Evolutionary conservation across 345 rosid species (phyloP).

Genomic region (Camelina hispida): DNA sequence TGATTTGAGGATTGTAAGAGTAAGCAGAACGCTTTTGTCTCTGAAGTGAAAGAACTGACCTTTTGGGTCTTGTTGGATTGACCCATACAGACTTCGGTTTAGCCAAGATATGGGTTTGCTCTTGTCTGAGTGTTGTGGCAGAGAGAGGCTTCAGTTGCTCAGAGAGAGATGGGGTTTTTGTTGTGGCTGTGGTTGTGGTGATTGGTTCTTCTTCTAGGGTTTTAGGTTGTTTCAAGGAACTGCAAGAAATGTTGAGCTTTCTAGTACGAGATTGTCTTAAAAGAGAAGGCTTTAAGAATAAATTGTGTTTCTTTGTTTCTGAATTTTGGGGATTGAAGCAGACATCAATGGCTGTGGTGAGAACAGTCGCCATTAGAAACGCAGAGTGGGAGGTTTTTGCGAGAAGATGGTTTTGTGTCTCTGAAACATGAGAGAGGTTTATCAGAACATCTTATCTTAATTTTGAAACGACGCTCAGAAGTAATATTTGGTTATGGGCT

Average conservation of each 20-base stretch:
- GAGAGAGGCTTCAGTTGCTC: conserved; percentile 89
- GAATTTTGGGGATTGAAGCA: conserved; percentile 48
- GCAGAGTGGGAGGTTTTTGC: conserved; percentile 20
- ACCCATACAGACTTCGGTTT: conserved; percentile 87
- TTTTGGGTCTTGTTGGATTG: conserved; percentile 81
- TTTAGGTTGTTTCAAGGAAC: conserved; percentile 43
- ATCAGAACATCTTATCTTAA: conserved; percentile 49
- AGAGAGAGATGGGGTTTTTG: conserved; percentile 63
- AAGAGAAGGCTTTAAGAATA: conserved; percentile 45
- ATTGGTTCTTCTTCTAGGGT: conserved; percentile 45
- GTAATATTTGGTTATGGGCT: conserved; percentile 27
- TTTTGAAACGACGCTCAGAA: conserved; percentile 31
- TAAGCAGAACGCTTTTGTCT: conserved; percentile 72
- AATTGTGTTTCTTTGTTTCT: conserved; percentile 49
- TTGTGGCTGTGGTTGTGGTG: conserved; percentile 32
- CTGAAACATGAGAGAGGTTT: conserved; percentile 33
- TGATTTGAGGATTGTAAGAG: conserved; percentile 64
- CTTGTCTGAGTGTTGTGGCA: conserved; percentile 59
- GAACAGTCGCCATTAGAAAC: conserved; percentile 59
- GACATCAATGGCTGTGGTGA: conserved; percentile 64
- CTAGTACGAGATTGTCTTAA: conserved; percentile 44
- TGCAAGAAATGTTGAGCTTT: conserved; percentile 55
- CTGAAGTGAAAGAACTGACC: conserved; percentile 82
- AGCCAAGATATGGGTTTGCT: conserved; percentile 55
- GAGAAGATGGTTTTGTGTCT: conserved; percentile 23